Conservation (phyloP, 208 protist species). For the Wallacemonas collosoma region DNA sequence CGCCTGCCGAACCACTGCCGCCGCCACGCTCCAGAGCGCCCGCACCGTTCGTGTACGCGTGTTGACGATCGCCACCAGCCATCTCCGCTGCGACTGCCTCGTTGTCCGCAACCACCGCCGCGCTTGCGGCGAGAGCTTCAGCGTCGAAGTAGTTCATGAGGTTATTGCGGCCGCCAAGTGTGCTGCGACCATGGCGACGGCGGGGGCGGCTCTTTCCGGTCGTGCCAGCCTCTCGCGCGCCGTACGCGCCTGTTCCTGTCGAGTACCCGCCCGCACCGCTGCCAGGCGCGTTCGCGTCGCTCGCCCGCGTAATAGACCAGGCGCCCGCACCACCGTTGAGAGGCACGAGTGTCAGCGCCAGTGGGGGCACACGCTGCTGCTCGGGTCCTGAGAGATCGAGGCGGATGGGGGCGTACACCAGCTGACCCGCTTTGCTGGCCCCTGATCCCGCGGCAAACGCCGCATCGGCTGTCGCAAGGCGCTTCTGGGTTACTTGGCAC, state of each 20-base stretch:
- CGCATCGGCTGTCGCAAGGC: conserved; percentile 23
- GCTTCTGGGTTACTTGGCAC: conserved; percentile 38
- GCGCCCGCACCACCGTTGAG: background rate
- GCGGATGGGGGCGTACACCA: conserved; percentile 37
- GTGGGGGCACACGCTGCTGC: conserved; percentile 21
- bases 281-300: background rate
- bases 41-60: conserved; percentile 6
- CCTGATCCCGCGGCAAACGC: conserved; percentile 27
- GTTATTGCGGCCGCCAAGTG: conserved; percentile 39
- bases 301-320: background rate
- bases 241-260: background rate
- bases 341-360: conserved; percentile 35
- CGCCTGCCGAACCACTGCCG: background rate
- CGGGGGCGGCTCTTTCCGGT: background rate
- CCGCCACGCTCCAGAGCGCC: background rate
- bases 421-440: background rate
- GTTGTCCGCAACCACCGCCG: background rate
- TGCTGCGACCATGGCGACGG: conserved; percentile 10
- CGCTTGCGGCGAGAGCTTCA: background rate
- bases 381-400: conserved; percentile 36
- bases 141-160: conserved; percentile 33
- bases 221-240: background rate
- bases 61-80: background rate
- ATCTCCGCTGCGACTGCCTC: background rate
- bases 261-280: background rate